A percentile compares a stretch with the other conserved stretches of the same genome.
phyloP scores from a whole-genome alignment of 352 stramenopile genomes.

The Globisporangium heterothallicum region DNA sequence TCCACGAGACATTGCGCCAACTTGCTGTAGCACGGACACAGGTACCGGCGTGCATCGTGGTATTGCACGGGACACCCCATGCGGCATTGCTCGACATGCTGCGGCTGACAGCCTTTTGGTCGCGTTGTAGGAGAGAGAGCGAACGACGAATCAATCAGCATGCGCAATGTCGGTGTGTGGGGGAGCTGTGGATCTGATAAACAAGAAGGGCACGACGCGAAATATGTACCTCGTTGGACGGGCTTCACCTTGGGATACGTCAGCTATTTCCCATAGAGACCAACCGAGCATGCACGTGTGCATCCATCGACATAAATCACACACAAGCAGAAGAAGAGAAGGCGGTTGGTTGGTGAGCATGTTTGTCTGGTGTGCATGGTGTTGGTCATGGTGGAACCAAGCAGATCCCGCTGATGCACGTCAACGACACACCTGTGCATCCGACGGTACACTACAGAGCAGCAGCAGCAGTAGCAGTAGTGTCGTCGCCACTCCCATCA shows the following conservation, averaged over 20 bases:
- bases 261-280: too few species aligned
- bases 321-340: too few species aligned
- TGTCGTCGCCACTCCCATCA: background rate
- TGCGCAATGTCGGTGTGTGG: too few species aligned
- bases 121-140: background rate
- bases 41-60: constrained; percentile 42
- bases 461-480: background rate
- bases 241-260: constrained; percentile 11
- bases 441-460: too few species aligned
- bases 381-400: too few species aligned
- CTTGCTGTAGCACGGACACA: constrained; percentile 78
- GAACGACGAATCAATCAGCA: too few species aligned
- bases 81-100: constrained; percentile 45
- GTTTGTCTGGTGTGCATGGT: too few species aligned
- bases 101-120: constrained; percentile 33
- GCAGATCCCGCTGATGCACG: background rate
- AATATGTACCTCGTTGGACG: constrained; percentile 9
- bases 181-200: too few species aligned
- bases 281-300: too few species aligned
- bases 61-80: constrained; percentile 50
- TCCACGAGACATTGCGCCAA: constrained; percentile 54
- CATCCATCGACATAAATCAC: too few species aligned
- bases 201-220: too few species aligned
- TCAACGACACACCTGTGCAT: constrained; percentile 6
- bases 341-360: too few species aligned